Evolutionary conservation across 768 basidiomycete species (phyloP).

Genomic region (Galerina marginata): DNA sequence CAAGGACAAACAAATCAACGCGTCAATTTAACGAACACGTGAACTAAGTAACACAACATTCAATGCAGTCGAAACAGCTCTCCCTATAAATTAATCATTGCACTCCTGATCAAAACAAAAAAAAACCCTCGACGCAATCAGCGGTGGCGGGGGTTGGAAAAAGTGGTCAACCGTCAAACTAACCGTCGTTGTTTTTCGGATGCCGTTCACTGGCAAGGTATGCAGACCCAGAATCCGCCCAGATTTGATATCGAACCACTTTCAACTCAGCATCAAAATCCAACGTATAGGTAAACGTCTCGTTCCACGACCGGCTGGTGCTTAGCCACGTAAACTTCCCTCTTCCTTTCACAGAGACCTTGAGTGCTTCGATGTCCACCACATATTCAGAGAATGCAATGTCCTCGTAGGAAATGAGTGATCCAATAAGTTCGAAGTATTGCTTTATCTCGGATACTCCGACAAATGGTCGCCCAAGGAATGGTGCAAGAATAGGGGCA

Average conservation of each 20-base stretch:
- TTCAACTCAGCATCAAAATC: slow-evolving; percentile 64
- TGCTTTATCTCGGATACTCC: slow-evolving; percentile 46
- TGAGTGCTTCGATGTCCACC: slow-evolving; percentile 53
- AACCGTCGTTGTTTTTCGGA: too few species aligned
- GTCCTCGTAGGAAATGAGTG: slow-evolving; percentile 52
- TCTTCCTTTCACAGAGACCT: slow-evolving; percentile 59
- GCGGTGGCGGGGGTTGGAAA: too few species aligned
- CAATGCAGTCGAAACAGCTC: too few species aligned
- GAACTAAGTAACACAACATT: too few species aligned
- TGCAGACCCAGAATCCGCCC: slow-evolving; percentile 71
- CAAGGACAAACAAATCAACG: slow-evolving; percentile 26
- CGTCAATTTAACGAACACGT: slow-evolving; percentile 15
- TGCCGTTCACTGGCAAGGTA: slow-evolving; percentile 52
- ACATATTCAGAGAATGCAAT: slow-evolving; percentile 61
- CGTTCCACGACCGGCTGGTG: slow-evolving; percentile 62
- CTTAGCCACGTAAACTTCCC: slow-evolving; percentile 62
- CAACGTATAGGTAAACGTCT: slow-evolving; percentile 63
- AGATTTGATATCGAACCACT: slow-evolving; percentile 66
- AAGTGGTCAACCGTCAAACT: too few species aligned
- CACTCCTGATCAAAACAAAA: too few species aligned
- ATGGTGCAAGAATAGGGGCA: slow-evolving; percentile 58
- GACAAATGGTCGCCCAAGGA: slow-evolving; percentile 56
- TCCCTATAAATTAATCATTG: too few species aligned
- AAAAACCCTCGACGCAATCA: too few species aligned
- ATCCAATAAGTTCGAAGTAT: slow-evolving; percentile 56